These are phyloP conservation scores for Hawksworthiomyces lignivorus DNA, from an alignment of 2,329 filamentous ascomycete genomes.

Conservation along the genomic window DNA sequence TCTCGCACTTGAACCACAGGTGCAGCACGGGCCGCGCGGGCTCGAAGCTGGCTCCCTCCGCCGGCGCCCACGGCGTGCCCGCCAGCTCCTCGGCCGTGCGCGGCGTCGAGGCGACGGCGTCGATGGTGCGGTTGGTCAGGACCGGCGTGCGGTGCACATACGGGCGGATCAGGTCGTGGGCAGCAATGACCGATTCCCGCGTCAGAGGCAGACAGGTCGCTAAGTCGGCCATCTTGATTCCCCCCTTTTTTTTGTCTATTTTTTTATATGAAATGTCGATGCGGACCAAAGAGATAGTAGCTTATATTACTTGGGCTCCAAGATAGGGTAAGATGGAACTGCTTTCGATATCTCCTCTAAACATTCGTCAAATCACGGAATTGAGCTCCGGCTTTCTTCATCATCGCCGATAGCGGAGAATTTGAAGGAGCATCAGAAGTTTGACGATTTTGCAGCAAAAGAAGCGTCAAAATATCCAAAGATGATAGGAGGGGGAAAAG, in stretches of 20 bases:
- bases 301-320: no score
- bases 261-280: no score
- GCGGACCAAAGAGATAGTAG: no score
- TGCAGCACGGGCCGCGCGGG: constrained; percentile 58
- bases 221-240: constrained; percentile 41
- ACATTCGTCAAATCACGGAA: neutral
- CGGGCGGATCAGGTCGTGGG: constrained; percentile 63
- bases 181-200: constrained; percentile 61
- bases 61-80: constrained; percentile 2
- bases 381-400: no score
- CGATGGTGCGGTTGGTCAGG: constrained; percentile 69
- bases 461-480: no score
- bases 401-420: constrained; percentile 7
- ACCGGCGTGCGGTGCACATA: constrained; percentile 81
- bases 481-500: no score
- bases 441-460: neutral
- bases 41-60: constrained; percentile 24
- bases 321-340: no score
- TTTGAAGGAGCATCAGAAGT: neutral
- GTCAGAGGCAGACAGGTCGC: constrained; percentile 57
- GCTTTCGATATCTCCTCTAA: no score
- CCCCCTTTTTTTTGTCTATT: no score
- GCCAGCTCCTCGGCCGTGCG: constrained; percentile 32
- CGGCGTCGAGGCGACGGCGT: constrained; percentile 64
- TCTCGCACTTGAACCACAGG: constrained; percentile 95